phyloP scores from a whole-genome alignment of 495 filamentous ascomycete species.

The Amorphotheca resinae region DNA sequence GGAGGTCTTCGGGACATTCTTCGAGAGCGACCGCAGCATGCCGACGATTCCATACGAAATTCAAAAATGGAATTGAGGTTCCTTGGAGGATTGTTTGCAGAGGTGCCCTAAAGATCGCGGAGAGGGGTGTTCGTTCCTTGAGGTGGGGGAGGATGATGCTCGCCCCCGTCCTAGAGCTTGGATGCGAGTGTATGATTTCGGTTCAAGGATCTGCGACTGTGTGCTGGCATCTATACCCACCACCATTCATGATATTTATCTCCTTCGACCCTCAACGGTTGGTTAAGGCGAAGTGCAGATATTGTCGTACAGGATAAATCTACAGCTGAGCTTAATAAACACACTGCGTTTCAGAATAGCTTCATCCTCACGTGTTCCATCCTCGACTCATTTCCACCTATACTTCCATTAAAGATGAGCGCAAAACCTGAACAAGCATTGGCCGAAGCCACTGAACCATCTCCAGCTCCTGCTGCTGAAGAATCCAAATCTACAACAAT shows the following conservation, averaged over 20 bases:
- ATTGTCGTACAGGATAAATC: no score
- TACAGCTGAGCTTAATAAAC: conserved; percentile 1
- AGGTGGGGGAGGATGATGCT: no score
- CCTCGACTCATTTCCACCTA: not conserved
- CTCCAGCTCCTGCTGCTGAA: not conserved
- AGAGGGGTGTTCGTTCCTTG: no score
- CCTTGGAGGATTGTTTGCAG: not conserved
- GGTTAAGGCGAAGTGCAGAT: no score
- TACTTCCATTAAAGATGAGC: conserved; percentile 10
- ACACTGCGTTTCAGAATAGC: conserved; percentile 3
- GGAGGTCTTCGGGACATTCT: conserved; percentile 17
- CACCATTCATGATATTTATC: no score
- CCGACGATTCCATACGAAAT: conserved; percentile 20
- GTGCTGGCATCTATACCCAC: no score
- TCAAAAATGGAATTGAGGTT: conserved; percentile 1
- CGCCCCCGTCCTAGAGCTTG: no score
- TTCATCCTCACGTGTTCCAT: not conserved
- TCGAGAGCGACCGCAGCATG: conserved; percentile 22
- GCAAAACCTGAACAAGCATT: conserved; percentile 13
- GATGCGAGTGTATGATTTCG: no score
- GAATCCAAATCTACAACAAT: conserved; percentile 2
- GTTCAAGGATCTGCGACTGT: no score
- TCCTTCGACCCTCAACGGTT: no score
- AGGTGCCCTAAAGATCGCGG: no score
- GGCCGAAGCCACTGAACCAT: conserved; percentile 3